A percentile compares a stretch with the other conserved stretches of the same genome.
These are phyloP conservation scores for Fusarium veterinarium DNA, from an alignment of 2,329 filamentous ascomycete species.

Conservation along the genomic window DNA sequence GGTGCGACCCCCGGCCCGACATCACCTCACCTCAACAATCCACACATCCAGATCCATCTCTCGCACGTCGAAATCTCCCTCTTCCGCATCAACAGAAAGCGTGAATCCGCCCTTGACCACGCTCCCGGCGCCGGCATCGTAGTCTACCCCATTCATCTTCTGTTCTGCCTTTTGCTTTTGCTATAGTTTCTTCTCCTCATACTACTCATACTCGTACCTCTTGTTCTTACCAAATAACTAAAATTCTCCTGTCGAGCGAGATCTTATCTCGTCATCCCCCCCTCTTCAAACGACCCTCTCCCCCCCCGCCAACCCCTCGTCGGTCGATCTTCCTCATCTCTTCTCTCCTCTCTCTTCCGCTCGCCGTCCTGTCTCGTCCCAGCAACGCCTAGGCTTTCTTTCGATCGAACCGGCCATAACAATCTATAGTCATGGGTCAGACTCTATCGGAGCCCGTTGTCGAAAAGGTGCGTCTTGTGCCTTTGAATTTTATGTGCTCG, in stretches of 20 bases:
- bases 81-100: slow-evolving; percentile 30
- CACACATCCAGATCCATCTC: slow-evolving; percentile 3
- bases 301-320: slow-evolving; percentile 35
- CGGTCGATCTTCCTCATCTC: slow-evolving; percentile 35
- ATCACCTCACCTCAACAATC: slow-evolving; percentile 7
- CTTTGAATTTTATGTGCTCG: slow-evolving; percentile 13
- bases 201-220: slow-evolving; percentile 4
- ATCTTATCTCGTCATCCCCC: slow-evolving; percentile 29
- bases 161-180: slow-evolving; percentile 9
- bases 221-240: slow-evolving; percentile 1
- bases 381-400: slow-evolving; percentile 42
- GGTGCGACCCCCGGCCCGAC: background rate
- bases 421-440: slow-evolving; percentile 81
- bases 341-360: slow-evolving; percentile 26
- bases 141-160: slow-evolving; percentile 17
- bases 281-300: slow-evolving; percentile 19
- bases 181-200: slow-evolving; percentile 16
- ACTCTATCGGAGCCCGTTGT: slow-evolving; percentile 98
- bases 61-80: slow-evolving; percentile 29
- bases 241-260: slow-evolving; percentile 22
- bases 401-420: slow-evolving; percentile 41
- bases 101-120: slow-evolving; percentile 38
- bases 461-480: slow-evolving; percentile 80
- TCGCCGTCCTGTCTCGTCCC: slow-evolving; percentile 28
- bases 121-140: slow-evolving; percentile 38